A percentile compares a stretch with the other conserved stretches of the same genome.
Evolutionary conservation across 164 flowering plant genomes (phyloP).

Genomic region (Umbellularia californica): DNA sequence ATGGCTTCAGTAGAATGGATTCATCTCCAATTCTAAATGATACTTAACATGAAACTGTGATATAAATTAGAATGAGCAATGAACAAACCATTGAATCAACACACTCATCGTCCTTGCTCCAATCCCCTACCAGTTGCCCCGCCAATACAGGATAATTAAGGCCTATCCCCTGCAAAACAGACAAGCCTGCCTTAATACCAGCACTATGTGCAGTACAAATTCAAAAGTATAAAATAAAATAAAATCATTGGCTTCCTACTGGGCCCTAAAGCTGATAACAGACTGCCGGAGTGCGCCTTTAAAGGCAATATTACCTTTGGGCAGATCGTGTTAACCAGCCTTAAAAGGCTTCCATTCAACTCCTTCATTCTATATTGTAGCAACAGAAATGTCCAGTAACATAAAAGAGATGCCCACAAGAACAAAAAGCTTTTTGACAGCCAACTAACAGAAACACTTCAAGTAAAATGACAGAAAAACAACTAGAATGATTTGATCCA

Average conservation of each 20-base stretch:
- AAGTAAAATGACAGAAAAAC: slow-evolving; percentile 9
- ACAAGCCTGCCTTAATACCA: neutral
- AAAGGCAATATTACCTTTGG: slow-evolving; percentile 26
- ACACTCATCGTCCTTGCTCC: slow-evolving; percentile 14
- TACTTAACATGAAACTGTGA: no score
- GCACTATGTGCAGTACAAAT: neutral
- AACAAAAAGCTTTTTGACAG: slow-evolving; percentile 13
- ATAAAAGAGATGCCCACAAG: slow-evolving; percentile 9
- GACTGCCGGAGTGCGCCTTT: slow-evolving; percentile 22
- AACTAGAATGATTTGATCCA: neutral
- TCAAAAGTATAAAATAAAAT: neutral
- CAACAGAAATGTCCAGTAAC: slow-evolving; percentile 9
- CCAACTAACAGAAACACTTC: slow-evolving; percentile 7
- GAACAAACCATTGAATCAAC: slow-evolving; percentile 27
- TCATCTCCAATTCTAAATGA: no score
- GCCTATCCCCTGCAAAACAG: slow-evolving; percentile 6
- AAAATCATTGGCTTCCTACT: neutral
- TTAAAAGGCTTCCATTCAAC: slow-evolving; percentile 16
- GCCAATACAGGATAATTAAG: neutral
- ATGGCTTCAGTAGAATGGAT: no score
- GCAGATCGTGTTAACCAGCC: slow-evolving; percentile 26
- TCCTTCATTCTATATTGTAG: slow-evolving; percentile 14
- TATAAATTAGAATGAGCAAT: neutral
- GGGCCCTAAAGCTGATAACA: slow-evolving; percentile 28
- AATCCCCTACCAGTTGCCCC: neutral